These are phyloP conservation scores for Alternaria novae-zelandiae DNA, from an alignment of 2,329 filamentous ascomycete species.

Conservation along the genomic window DNA sequence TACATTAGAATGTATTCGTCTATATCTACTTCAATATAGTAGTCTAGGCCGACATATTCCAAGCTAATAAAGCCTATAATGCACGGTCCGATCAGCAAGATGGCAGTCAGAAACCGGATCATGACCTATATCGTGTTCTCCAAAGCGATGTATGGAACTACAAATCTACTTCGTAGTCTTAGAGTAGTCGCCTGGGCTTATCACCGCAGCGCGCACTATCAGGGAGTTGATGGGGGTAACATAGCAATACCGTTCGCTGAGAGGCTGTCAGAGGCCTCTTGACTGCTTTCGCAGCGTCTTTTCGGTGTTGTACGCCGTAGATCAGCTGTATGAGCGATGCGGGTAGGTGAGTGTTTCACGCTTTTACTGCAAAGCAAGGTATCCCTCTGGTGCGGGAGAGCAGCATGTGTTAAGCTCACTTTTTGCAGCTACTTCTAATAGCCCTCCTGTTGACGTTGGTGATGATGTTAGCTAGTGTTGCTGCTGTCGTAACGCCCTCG, in stretches of 20 bases:
- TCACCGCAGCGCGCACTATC: background rate
- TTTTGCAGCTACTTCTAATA: background rate
- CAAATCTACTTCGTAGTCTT: background rate
- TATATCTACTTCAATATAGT: background rate
- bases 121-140: background rate
- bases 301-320: background rate
- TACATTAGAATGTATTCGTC: background rate
- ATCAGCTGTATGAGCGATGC: background rate
- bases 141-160: background rate
- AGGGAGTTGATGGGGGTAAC: background rate
- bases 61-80: background rate
- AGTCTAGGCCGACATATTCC: rapidly evolving
- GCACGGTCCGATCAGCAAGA: background rate
- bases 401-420: background rate
- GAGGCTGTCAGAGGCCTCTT: background rate
- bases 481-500: background rate
- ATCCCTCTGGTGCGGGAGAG: background rate
- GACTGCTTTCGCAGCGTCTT: background rate
- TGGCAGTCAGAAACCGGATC: background rate
- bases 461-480: background rate
- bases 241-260: background rate
- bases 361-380: background rate
- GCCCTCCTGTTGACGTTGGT: background rate
- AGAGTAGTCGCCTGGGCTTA: background rate
- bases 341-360: background rate